Base-by-base conservation (phyloP, 192 early-diverging fungal genomes). In the Coemansia sp. region DNA sequence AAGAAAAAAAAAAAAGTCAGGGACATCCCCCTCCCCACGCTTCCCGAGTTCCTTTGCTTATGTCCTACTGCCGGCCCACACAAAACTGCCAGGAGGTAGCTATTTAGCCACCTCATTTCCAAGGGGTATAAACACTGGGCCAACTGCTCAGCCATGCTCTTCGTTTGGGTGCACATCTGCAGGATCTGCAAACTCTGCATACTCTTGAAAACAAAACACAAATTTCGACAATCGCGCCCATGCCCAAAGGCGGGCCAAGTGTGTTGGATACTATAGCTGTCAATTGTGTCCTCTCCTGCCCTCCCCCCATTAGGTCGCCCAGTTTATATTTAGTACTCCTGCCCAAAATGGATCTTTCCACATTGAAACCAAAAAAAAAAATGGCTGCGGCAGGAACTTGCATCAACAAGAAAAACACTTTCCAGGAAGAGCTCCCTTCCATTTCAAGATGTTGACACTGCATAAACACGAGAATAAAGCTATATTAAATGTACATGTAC, bases 401-500 rank as follows among this genome's bases (percentile, higher is more conserved):
- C 7, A 20, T 45, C 43, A 45, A 45, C 18, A 45, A 47, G 6
- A 20, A 45, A 47, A 5, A 20, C 43, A n/a, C 43, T 47, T n/a
- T 47, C 10, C 20, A 7, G 43, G 37, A 9, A 14, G 42, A n/a
- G n/a, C n/a, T n/a, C n/a, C n/a, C 6, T 43, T 14, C 42, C n/a
- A 3, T n/a, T 18, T 43, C 14, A 2, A 7, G 43, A 21, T 50
- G 47, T 50, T 52, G 48, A 52, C 13, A 13, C 43, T 47, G 43
- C 20, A 47, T 3, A 18, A 47, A 8, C 4, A 42, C 43, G 6
- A 26, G 34, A 56, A 34, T n/a, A 56, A 16, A 34, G 14, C 7
- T 20, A 12, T 31, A 56, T 56, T 34, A 62, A 26, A 65, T 41
- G n/a, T 68, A 68, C 9, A 80, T 47, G 35, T 80, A 80, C 14